Evolutionary conservation across 208 protist species (phyloP), one percentile per base, ranked within the genome.

Genomic region (Herpetomonas tarakana): DNA sequence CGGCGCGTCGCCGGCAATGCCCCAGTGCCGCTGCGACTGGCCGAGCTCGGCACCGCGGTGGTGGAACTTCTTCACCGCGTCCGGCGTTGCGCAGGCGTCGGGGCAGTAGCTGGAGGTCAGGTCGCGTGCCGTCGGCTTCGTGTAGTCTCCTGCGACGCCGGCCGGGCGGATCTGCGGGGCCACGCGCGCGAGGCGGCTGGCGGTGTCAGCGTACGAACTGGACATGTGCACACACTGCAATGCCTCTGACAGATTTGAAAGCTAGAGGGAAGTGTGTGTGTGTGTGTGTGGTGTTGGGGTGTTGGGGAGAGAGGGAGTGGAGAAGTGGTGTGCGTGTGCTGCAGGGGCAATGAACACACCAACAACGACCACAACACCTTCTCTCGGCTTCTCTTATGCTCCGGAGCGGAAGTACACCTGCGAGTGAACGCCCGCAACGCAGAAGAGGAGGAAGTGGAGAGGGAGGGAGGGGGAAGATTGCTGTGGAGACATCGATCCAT

Each of bases 141-240:
- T 67, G 58, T 68, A 78, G 52, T 82, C 65, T n/a, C 68, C 68
- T 27, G 63, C 58, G 31, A 86, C 38, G 25, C 88, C 88, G 38
- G 88, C 88, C 11, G 85, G 54, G 38, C 85, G 82, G 11, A 92
- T 75, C 58, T 92, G 78, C 41, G 88, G 88, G 7, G 88, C 84
- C 7, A 88, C 67, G 44, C 84, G 88, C 30, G 70, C 41, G 3
- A 81, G 72, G 24, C 81, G 81, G 39, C 65, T 64, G 49, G 76
- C 68, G 9, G 79, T 74, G 50, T 72, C 71, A 22, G 69, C 22
- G 59, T 62, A 68, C 9, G 18, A 22, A 19, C 58, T 69, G 2
- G 69, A 71, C 73, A 80, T 79, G 6, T 49, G 44, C 35, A 41
- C 35, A 41, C n/a, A n/a, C n/a, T n/a, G n/a, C n/a, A n/a, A n/a